Conservation (phyloP, 495 filamentous ascomycete species). For the Hypoxylon fuscum region DNA sequence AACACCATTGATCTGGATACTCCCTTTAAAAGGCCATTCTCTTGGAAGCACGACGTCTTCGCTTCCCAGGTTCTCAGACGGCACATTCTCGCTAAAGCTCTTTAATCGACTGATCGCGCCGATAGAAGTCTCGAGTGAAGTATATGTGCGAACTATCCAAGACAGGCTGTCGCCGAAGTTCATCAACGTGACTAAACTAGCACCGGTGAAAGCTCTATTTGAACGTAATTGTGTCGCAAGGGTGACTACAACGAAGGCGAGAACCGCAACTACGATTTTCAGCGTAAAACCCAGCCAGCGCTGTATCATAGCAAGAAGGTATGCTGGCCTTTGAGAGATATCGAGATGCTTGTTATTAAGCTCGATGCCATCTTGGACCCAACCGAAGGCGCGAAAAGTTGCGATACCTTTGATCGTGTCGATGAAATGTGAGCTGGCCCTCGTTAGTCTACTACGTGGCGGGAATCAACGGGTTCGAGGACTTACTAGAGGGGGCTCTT, state of each 20-base stretch:
- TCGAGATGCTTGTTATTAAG: conserved; percentile 53
- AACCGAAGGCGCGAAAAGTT: conserved; percentile 56
- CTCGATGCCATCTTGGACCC: conserved; percentile 51
- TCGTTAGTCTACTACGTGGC: not conserved
- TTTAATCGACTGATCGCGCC: conserved; percentile 51
- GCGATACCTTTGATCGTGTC: conserved; percentile 52
- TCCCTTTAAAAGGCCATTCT: conserved; percentile 40
- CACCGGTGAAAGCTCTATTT: conserved; percentile 62
- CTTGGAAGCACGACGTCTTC: conserved; percentile 48
- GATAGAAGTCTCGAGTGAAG: conserved; percentile 50
- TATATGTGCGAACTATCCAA: conserved; percentile 40
- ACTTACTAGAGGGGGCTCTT: conserved; percentile 43
- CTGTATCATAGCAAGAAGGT: conserved; percentile 58
- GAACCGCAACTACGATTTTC: conserved; percentile 48
- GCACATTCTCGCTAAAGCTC: conserved; percentile 35
- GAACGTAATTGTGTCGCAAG: conserved; percentile 47
- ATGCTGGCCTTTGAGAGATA: conserved; percentile 53
- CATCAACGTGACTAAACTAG: conserved; percentile 55
- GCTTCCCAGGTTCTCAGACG: conserved; percentile 34
- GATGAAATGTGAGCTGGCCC: conserved; percentile 49
- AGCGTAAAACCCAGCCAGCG: conserved; percentile 55
- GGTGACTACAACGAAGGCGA: conserved; percentile 47
- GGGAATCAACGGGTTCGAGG: not conserved
- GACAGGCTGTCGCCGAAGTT: conserved; percentile 36
- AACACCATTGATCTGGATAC: conserved; percentile 40